These are phyloP conservation scores for Cornus controversa DNA, from an alignment of 148 eudicot species.

Conservation along the genomic window DNA sequence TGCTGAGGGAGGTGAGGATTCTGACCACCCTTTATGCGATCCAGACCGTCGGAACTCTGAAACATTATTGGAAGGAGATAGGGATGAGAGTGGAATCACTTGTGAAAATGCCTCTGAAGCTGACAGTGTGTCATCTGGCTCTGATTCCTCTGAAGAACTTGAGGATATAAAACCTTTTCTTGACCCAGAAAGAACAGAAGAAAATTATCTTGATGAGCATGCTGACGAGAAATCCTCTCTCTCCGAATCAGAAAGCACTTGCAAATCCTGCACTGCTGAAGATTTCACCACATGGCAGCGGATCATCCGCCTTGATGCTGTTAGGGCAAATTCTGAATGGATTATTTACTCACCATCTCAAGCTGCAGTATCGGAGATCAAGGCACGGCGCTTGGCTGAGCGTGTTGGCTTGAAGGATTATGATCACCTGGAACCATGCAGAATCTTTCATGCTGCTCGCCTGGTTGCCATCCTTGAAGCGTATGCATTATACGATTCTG, in stretches of 20 bases:
- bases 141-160: conserved; percentile 34
- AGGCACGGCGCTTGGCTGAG: conserved; percentile 33
- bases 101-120: conserved; percentile 30
- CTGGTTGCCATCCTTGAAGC: conserved; percentile 43
- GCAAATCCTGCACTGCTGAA: conserved; percentile 17
- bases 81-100: conserved; percentile 27
- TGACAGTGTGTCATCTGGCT: conserved; percentile 30
- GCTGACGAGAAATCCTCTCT: conserved; percentile 10
- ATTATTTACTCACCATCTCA: conserved; percentile 34
- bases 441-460: conserved; percentile 44
- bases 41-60: conserved; percentile 9
- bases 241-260: conserved; percentile 5
- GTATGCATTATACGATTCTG: conserved; percentile 36
- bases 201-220: conserved; percentile 6
- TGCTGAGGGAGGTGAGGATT: conserved; percentile 16
- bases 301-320: conserved; percentile 44
- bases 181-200: conserved; percentile 16
- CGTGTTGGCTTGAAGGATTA: conserved; percentile 37
- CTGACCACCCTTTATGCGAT: conserved; percentile 25
- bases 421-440: conserved; percentile 38
- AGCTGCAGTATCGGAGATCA: conserved; percentile 27
- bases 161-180: conserved; percentile 20
- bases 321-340: conserved; percentile 41
- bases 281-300: conserved; percentile 43
- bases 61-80: conserved; percentile 23